phyloP scores from a whole-genome alignment of 2,329 filamentous ascomycete species.

The Trichoderma citrinoviride region DNA sequence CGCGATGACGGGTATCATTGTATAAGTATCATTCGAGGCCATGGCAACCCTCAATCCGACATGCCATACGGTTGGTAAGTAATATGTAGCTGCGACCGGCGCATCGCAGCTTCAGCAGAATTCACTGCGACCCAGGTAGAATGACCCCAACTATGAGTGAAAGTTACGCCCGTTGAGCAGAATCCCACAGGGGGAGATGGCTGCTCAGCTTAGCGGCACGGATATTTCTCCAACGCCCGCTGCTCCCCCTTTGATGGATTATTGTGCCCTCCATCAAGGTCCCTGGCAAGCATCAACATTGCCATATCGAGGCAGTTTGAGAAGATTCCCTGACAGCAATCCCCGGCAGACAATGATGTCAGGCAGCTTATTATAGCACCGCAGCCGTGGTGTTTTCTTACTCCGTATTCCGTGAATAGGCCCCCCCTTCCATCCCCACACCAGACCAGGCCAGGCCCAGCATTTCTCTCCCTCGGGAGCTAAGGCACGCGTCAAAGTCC shows the following conservation, averaged over 20 bases:
- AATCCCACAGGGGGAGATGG: neutral
- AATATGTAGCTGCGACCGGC: neutral
- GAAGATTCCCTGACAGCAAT: neutral
- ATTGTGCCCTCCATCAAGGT: neutral
- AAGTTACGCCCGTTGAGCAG: neutral
- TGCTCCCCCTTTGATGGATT: neutral
- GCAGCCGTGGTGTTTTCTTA: neutral
- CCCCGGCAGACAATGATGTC: neutral
- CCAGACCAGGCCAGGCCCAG: slow-evolving; percentile 57
- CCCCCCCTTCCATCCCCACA: slow-evolving; percentile 43
- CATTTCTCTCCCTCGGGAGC: slow-evolving; percentile 46
- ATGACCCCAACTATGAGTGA: neutral
- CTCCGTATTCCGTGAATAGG: slow-evolving; percentile 35
- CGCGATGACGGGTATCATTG: too few species aligned
- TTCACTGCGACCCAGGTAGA: too few species aligned
- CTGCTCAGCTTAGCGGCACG: neutral
- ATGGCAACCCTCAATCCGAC: too few species aligned
- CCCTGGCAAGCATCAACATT: neutral
- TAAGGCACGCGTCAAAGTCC: slow-evolving; percentile 53
- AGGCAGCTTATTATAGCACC: neutral
- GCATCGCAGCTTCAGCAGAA: too few species aligned
- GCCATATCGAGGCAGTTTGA: neutral
- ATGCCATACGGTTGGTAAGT: too few species aligned
- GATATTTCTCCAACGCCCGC: neutral
- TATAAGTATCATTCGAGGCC: too few species aligned